A percentile compares a stretch with the other conserved stretches of the same genome.
Conservation (phyloP, 352 stramenopile species). For the Pythium volutum region DNA sequence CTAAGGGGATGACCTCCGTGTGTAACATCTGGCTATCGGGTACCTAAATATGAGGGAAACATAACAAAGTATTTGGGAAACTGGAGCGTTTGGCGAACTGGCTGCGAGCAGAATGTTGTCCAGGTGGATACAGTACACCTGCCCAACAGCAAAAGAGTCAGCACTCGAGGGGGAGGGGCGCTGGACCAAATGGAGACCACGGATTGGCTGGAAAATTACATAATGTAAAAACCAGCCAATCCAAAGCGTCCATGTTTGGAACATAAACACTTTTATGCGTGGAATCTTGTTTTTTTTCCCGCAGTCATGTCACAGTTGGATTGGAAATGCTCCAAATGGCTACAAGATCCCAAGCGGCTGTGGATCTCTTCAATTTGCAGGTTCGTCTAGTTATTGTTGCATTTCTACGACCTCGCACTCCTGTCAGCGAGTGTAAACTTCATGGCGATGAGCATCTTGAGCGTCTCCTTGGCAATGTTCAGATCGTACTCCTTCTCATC, state of each 20-base stretch:
- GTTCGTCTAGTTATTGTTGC: background rate
- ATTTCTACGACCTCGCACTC: constrained; percentile 19
- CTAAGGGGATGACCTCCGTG: constrained; percentile 6
- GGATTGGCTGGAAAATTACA: constrained; percentile 8
- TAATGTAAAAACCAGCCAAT: constrained; percentile 3
- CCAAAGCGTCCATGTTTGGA: background rate
- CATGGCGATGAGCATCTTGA: constrained; percentile 87
- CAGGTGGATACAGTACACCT: background rate
- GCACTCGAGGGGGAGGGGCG: background rate
- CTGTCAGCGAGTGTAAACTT: constrained; percentile 80
- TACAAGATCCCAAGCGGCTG: background rate
- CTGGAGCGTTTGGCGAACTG: constrained; percentile 13
- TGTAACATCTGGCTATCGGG: constrained; percentile 4
- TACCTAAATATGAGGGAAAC: constrained; percentile 11
- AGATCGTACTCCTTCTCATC: constrained; percentile 88
- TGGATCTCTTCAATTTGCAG: background rate
- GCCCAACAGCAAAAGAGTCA: constrained; percentile 15
- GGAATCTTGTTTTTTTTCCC: background rate
- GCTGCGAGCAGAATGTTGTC: constrained; percentile 23
- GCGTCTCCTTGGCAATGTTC: constrained; percentile 85
- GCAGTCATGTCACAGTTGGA: too few relatives aligned
- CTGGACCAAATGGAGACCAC: background rate
- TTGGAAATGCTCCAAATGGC: background rate
- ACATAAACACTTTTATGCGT: background rate
- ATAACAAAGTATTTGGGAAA: background rate